Conservation (phyloP, 176 grass and related monocot genomes). For the Typha latifolia region DNA sequence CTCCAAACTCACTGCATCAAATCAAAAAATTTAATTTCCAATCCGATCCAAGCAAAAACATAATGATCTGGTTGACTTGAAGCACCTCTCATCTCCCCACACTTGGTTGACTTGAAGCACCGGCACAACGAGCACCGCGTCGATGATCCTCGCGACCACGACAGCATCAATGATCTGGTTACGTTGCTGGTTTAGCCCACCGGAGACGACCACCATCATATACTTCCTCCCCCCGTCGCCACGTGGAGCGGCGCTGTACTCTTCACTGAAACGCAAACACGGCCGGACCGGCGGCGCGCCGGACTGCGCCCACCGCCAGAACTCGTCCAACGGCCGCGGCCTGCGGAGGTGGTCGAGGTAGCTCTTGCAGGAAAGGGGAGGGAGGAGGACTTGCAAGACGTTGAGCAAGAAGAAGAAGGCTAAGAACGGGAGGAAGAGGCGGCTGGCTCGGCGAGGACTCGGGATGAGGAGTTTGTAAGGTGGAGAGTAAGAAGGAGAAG, state of each 20-base stretch:
- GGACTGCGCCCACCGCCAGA: slow-evolving; percentile 27
- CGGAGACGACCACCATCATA: slow-evolving; percentile 36
- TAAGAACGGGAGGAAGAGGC: slow-evolving; percentile 25
- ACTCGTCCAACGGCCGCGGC: background rate
- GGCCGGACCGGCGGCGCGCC: background rate
- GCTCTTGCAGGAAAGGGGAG: slow-evolving; percentile 13
- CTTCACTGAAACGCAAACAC: slow-evolving; percentile 19
- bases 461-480: slow-evolving; percentile 10
- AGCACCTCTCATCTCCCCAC: slow-evolving; percentile 39
- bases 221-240: slow-evolving; percentile 9
- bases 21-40: background rate
- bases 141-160: slow-evolving; percentile 27
- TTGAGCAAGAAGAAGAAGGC: slow-evolving; percentile 25
- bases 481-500: background rate
- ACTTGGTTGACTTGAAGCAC: slow-evolving; percentile 38
- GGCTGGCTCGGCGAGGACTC: slow-evolving; percentile 8
- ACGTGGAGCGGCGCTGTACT: background rate
- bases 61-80: background rate
- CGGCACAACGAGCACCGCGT: slow-evolving; percentile 28
- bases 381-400: slow-evolving; percentile 26
- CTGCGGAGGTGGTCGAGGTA: background rate
- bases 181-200: slow-evolving; percentile 37
- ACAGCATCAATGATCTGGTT: slow-evolving; percentile 46
- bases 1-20: slow-evolving; percentile 41
- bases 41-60: too few species aligned